Base-by-base conservation (phyloP, 345 rosid genomes). In the Camelina sativa region DNA sequence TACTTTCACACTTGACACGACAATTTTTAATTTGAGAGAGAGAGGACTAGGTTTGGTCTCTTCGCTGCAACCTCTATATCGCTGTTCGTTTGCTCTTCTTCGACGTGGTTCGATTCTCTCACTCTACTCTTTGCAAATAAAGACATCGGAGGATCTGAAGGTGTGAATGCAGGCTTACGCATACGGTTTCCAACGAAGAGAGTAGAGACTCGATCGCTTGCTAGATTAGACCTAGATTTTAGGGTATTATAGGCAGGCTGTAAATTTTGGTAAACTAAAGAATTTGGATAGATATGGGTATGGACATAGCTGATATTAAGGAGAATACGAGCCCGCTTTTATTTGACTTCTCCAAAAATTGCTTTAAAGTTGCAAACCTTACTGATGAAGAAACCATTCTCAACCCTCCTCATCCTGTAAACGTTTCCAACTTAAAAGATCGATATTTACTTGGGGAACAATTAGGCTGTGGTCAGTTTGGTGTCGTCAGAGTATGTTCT, bases 381-480 rank as follows among this genome's bases (percentile, higher is more conserved):
- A 70, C 65, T 0, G 80, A 28, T 28, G 30, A 28, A 28, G 30
- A 83, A 56, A 82, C 89, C 4, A 92, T 92, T 67, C 79, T 88
- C 54, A 86, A 80, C 64, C 71, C 30, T 28, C 30, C 93, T 0
- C 71, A 1, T 22, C 30, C 93, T 0, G 75, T 76, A 10, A 83
- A 74, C 17, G 73, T 89, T 37, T 83, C 96, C n/a, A 82, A 82
- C 75, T 76, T 92, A 67, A 83, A 78, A 65, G 93, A 88, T 64
- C 86, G 74, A 15, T 90, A 86, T 69, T 73, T 84, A n/a, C 86
- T 92, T 11, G 86, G 90, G 12, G 88, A 85, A 75, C 89, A 86
- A 55, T 77, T 92, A 65, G 98, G 94, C 23, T 90, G 87, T 89
- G 92, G 98, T 16, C 94, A 84, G 61, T 90, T 87, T 48, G 96